Percentiles rank a stretch among this genome's conserved stretches.
phyloP scores from a whole-genome alignment of 2,329 filamentous ascomycete species.

The Cordyceps javanica region DNA sequence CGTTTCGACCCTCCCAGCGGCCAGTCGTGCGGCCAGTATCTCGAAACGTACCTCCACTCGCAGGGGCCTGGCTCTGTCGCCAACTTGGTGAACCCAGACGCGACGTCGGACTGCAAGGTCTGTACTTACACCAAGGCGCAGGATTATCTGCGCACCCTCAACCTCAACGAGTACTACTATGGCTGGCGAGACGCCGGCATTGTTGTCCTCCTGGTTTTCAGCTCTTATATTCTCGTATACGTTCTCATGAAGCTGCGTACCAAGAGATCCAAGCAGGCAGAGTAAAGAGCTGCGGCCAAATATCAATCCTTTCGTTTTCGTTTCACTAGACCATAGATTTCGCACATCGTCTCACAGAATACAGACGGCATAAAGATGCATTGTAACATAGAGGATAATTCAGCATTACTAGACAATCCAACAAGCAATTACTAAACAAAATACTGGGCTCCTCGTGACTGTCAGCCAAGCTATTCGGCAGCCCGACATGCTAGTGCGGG shows the following conservation, averaged over 20 bases:
- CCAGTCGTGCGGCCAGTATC: conserved; percentile 53
- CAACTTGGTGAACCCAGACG: conserved; percentile 55
- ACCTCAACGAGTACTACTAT: conserved; percentile 54
- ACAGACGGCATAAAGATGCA: not conserved
- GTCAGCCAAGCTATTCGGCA: no score
- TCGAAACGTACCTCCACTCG: conserved; percentile 41
- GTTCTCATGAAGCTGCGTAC: conserved; percentile 42
- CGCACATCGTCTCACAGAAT: not conserved
- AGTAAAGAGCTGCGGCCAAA: conserved; percentile 20
- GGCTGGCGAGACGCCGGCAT: conserved; percentile 63
- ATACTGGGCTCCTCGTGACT: no score
- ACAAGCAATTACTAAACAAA: no score
- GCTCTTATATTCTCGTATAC: conserved; percentile 44
- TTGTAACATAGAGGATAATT: not conserved
- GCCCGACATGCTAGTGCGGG: no score
- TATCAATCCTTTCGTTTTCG: not conserved
- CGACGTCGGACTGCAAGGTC: conserved; percentile 48
- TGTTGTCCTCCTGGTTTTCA: conserved; percentile 48
- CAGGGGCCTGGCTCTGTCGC: conserved; percentile 37
- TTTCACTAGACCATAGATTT: not conserved
- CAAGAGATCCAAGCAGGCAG: conserved; percentile 42
- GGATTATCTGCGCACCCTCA: conserved; percentile 55
- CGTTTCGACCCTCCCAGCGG: conserved; percentile 43
- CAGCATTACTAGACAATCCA: not conserved
- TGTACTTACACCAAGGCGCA: conserved; percentile 53